Base-by-base conservation (phyloP, 2,329 filamentous ascomycete genomes). In the Ophiostoma pallidulum region DNA sequence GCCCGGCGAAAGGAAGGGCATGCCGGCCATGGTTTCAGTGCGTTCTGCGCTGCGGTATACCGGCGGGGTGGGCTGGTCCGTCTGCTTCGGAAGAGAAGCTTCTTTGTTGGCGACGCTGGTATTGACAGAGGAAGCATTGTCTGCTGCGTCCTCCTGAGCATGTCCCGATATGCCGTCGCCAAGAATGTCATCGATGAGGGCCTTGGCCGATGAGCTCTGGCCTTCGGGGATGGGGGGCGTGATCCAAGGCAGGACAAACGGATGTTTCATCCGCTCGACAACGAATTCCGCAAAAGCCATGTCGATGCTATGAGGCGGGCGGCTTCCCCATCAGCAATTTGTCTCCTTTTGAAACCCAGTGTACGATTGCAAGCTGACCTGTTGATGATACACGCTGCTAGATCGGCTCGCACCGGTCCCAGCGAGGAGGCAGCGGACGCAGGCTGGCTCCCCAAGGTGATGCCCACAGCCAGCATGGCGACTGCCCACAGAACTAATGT, bases 401-500 rank as follows among this genome's bases (percentile, higher is more conserved):
- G 24, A 12, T 54, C 48, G 1, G 50, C 43, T 5, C 49, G 47
- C 12, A 56, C 29, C 3, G 48, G 31, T 2, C 38, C 39, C 3
- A 31, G 8, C 1, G 52, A 37, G 2, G 16, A 9, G 9, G 31
- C 9, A 7, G n/a, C 20, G 16, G 32, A n/a, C 4, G 35, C 13
- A 6, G 43, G 16, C 24, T 35, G 48, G 24, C 40, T 48, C 31
- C 40, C 45, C 26, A 56, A 46, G 13, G 58, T 55, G 8, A 62
- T 56, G 4, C 57, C 56, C 3, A 60, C 53, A 4, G 59, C 52
- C 6, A 63, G 53, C 7, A 59, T 43, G 0, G 60, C 53, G 1
- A 57, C 53, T 0, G 53, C 41, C 64, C 64, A 66, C 8, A 61
- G 47, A 0, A 58, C 51, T 1, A 56, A 39, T 0, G 56, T 57